These are phyloP conservation scores for Trichosanthes cucumerina DNA, from an alignment of 306 rosid species.

Conservation along the genomic window DNA sequence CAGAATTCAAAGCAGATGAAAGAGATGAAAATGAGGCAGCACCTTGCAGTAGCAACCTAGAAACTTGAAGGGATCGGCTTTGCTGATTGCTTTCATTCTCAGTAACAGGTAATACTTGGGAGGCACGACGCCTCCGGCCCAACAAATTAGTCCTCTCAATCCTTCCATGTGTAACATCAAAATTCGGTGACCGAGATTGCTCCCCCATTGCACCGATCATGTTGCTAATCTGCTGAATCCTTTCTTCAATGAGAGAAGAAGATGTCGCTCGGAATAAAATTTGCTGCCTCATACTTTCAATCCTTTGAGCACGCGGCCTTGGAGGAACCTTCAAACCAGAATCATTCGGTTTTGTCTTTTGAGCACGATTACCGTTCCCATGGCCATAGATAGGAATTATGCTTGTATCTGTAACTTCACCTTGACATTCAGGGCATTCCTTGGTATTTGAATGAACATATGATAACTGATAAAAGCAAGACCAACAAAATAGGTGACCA, in stretches of 20 bases:
- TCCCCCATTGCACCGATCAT: slow-evolving; percentile 34
- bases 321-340: slow-evolving; percentile 33
- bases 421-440: slow-evolving; percentile 66
- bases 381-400: slow-evolving; percentile 59
- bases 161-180: slow-evolving; percentile 5
- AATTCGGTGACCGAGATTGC: slow-evolving; percentile 22
- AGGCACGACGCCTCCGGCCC: slow-evolving; percentile 15
- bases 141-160: slow-evolving; percentile 21
- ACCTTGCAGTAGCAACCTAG: slow-evolving; percentile 39
- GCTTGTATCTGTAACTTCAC: slow-evolving; percentile 47
- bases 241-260: slow-evolving; percentile 36
- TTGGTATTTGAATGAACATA: slow-evolving; percentile 34
- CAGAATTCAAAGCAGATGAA: slow-evolving; percentile 53
- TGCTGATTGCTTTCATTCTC: slow-evolving; percentile 20
- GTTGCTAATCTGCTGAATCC: slow-evolving; percentile 37
- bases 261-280: slow-evolving; percentile 25
- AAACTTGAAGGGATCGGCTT: slow-evolving; percentile 24
- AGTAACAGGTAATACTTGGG: slow-evolving; percentile 9
- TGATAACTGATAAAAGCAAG: slow-evolving; percentile 51
- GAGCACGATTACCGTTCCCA: slow-evolving; percentile 12
- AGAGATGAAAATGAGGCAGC: slow-evolving; percentile 57
- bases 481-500: slow-evolving; percentile 91
- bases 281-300: slow-evolving; percentile 49
- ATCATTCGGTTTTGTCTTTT: slow-evolving; percentile 16
- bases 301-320: slow-evolving; percentile 50